Percentiles rank a stretch among this genome's conserved stretches.
phyloP scores from a whole-genome alignment of 2,329 filamentous ascomycete genomes.

The Phialemoniopsis sp. region DNA sequence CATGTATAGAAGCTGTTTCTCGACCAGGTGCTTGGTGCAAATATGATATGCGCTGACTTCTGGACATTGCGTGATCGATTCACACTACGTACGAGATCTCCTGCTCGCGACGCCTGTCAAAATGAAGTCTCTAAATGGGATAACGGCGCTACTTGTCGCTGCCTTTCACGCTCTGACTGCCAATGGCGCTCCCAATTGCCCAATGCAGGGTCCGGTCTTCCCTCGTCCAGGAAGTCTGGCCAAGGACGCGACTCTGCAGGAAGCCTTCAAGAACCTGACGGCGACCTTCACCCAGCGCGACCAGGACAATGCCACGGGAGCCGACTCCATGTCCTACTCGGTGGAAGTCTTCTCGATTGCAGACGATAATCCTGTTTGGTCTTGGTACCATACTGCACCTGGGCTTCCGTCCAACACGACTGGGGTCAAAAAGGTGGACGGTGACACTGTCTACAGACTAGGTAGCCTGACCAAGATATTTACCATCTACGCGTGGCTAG shows the following conservation, averaged over 20 bases:
- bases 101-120: too few relatives aligned
- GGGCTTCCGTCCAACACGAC: slow-evolving; percentile 9
- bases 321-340: slow-evolving; percentile 2
- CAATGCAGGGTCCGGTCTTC: neutral
- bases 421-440: slow-evolving; percentile 18
- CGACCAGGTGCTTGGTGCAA: too few relatives aligned
- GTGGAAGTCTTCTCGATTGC: slow-evolving; percentile 2
- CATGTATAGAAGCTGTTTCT: too few relatives aligned
- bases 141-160: too few relatives aligned
- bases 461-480: slow-evolving; percentile 41
- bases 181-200: neutral
- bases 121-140: too few relatives aligned
- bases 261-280: slow-evolving; percentile 1
- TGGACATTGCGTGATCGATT: too few relatives aligned
- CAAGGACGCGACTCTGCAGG: slow-evolving; percentile 1
- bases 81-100: too few relatives aligned
- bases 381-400: slow-evolving; percentile 17
- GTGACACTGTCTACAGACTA: slow-evolving; percentile 31
- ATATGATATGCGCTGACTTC: too few relatives aligned
- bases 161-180: too few relatives aligned
- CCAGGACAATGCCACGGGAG: neutral
- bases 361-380: neutral
- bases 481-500: slow-evolving; percentile 28
- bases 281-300: neutral
- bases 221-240: too few relatives aligned